phyloP scores from a whole-genome alignment of 1,284 basidiomycete genomes.

The Trametes pubescens region DNA sequence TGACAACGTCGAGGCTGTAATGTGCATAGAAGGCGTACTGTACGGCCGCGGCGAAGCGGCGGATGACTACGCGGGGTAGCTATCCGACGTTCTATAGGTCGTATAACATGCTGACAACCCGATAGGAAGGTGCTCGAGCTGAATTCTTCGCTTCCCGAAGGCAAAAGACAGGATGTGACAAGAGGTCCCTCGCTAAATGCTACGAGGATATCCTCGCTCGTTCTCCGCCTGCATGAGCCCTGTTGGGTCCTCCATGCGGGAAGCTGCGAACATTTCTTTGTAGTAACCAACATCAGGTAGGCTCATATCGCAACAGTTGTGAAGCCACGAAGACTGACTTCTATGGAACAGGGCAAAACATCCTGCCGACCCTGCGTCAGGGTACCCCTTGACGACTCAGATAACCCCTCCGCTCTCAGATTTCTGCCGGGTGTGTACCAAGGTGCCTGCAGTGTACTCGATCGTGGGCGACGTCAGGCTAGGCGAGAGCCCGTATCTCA shows the following conservation, averaged over 20 bases:
- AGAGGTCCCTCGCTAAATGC: conserved; percentile 58
- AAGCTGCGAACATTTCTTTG: conserved; percentile 81
- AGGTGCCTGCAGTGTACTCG: conserved; percentile 72
- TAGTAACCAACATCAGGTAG: conserved; percentile 78
- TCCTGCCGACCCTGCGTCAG: conserved; percentile 57
- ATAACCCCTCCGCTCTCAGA: conserved; percentile 67
- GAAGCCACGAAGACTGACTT: conserved; percentile 5
- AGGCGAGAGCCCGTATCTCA: conserved; percentile 76
- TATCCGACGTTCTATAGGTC: conserved; percentile 1
- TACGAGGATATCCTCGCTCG: conserved; percentile 59
- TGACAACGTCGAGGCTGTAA: conserved; percentile 49
- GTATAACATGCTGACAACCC: conserved; percentile 11
- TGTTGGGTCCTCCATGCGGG: conserved; percentile 85
- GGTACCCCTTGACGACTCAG: conserved; percentile 73
- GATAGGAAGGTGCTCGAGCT: conserved; percentile 61
- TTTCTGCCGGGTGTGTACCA: conserved; percentile 71
- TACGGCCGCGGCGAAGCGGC: conserved; percentile 62
- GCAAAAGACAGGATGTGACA: conserved; percentile 43
- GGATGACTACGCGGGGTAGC: conserved; percentile 69
- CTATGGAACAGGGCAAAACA: conserved; percentile 58
- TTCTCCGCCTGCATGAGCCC: conserved; percentile 71
- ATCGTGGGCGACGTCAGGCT: conserved; percentile 74
- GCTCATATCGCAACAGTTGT: conserved; percentile 5
- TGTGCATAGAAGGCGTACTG: conserved; percentile 65
- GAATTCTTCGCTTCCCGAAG: conserved; percentile 47